Evolutionary conservation across 2,329 filamentous ascomycete species (phyloP), one percentile per base, ranked within the genome.

Genomic region (Fusarium tupiense): DNA sequence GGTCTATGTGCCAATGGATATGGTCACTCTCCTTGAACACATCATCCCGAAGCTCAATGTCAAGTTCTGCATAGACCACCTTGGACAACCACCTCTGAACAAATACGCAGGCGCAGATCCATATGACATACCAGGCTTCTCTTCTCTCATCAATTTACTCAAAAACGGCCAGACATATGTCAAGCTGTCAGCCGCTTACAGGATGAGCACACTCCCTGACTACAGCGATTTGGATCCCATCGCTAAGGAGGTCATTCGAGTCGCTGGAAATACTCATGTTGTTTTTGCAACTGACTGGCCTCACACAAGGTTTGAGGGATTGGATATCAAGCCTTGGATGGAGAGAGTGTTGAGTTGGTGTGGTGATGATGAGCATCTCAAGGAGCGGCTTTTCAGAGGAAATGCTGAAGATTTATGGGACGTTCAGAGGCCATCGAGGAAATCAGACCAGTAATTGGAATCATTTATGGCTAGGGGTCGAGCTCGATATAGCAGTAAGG

Each of bases 251-350:
- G 79, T 91, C 13, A 73, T 91, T 40, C 78, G 79, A 8, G 79
- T 84, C 9, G 86, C 84, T 17, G 78, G 78, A 8, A 79, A 84
- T 24, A 77, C 67, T 29, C 82, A 85, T 22, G 82, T 89, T 16
- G 85, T 91, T 0, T 91, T 90, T 78, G 89, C 88, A 3, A 90
- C 88, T 1, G 90, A 91, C 75, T 91, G 90, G 90, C 90, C 90
- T 26, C 89, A 91, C 78, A 92, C 90, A 7, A 83, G 90, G 19
- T 91, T 88, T 67, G 87, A 90, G 29, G 86, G 86, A 5, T 73
- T 90, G 5, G 86, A 91, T 75, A 88, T 91, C 29, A 82, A 54
- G 37, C 77, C 78, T 1, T 80, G 79, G 78, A 77, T 90, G 35
- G 84, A 89, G 66, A 83, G 80, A 60, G 87, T 89, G 56, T 77